Conservation (phyloP, 2,329 filamentous ascomycete species). For the Paecilomyces niveus region DNA sequence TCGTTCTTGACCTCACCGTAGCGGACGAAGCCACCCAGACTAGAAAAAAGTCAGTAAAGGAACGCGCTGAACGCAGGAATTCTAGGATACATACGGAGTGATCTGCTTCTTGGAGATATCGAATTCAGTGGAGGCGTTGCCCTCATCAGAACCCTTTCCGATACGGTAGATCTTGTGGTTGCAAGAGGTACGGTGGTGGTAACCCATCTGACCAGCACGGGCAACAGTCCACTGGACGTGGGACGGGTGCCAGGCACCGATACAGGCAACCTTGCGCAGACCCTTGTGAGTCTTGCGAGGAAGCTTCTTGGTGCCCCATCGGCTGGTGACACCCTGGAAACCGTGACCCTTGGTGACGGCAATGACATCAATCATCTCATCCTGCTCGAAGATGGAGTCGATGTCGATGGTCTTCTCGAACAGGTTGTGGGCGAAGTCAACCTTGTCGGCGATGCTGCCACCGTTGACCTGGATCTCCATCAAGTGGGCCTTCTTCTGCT, state of each 20-base stretch:
- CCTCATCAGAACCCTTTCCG: constrained; percentile 83
- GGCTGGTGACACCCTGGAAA: constrained; percentile 91
- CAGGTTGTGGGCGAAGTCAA: constrained; percentile 86
- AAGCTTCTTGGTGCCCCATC: constrained; percentile 99
- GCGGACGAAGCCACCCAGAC: constrained; percentile 97
- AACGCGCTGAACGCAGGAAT: background rate
- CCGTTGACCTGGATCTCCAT: constrained; percentile 99
- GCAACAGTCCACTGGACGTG: constrained; percentile 99
- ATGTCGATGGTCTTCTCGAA: constrained; percentile 99
- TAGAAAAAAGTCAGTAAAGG: constrained; percentile 45
- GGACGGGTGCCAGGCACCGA: constrained; percentile 99
- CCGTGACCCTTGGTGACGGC: constrained; percentile 99
- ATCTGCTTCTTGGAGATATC: constrained; percentile 99
- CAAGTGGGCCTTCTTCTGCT: constrained; percentile 99
- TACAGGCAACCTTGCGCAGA: constrained; percentile 99
- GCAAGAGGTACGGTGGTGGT: constrained; percentile 99
- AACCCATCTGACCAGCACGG: constrained; percentile 98
- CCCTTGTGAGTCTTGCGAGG: constrained; percentile 99
- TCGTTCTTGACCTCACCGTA: constrained; percentile 99
- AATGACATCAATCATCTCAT: constrained; percentile 99
- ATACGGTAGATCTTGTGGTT: constrained; percentile 99
- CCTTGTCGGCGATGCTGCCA: constrained; percentile 92
- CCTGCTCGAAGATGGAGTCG: constrained; percentile 93
- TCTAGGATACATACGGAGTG: constrained; percentile 73
- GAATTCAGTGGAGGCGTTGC: constrained; percentile 88